Conservation (phyloP, 2,329 filamentous ascomycete genomes). For the Xylariaceae sp. region DNA sequence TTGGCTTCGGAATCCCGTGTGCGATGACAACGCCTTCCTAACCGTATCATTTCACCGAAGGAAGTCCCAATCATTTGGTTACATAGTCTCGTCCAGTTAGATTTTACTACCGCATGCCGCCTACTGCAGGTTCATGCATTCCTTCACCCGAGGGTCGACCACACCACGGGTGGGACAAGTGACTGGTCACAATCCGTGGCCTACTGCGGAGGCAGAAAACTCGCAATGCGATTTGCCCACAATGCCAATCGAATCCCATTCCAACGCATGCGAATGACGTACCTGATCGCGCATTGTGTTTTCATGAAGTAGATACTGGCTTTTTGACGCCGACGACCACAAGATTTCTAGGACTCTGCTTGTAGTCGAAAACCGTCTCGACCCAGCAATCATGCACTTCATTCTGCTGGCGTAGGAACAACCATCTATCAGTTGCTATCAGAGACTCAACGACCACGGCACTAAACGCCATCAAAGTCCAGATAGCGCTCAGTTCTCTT, state of each 20-base stretch:
- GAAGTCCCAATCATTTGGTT: constrained; percentile 17
- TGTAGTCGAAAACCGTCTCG: constrained; percentile 88
- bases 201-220: constrained; percentile 12
- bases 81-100: constrained; percentile 10
- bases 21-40: too few relatives aligned
- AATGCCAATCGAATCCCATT: too few relatives aligned
- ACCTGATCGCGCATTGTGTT: too few relatives aligned
- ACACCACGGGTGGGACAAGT: constrained; percentile 11
- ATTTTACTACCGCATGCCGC: constrained; percentile 7
- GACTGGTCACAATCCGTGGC: constrained; percentile 13
- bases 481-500: constrained; percentile 81
- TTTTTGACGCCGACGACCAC: constrained; percentile 90
- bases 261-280: too few relatives aligned
- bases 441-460: constrained; percentile 84
- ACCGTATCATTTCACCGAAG: neutral
- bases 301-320: neutral
- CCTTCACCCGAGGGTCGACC: neutral
- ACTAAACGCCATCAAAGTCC: constrained; percentile 96
- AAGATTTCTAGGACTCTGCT: constrained; percentile 80
- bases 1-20: too few relatives aligned
- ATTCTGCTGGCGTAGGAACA: constrained; percentile 76
- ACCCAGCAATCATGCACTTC: constrained; percentile 80
- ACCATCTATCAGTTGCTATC: constrained; percentile 87
- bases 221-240: neutral
- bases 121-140: constrained; percentile 20